A percentile compares a stretch with the other conserved stretches of the same genome.
phyloP scores from a whole-genome alignment of 2,329 filamentous ascomycete genomes.

The Phyllachora maydis region DNA sequence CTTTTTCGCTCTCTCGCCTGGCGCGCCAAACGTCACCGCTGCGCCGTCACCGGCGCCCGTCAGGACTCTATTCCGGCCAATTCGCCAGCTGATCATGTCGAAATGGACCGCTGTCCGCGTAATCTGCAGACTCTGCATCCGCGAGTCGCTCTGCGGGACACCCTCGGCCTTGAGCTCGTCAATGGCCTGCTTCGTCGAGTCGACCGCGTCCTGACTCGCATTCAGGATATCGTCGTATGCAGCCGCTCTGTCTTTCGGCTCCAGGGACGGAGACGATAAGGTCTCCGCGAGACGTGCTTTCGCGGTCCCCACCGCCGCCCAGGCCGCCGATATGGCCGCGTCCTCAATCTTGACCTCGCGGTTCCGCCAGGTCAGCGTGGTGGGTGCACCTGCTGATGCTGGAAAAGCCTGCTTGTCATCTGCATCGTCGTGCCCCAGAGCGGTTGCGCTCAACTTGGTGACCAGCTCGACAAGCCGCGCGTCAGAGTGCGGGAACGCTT shows the following conservation, averaged over 20 bases:
- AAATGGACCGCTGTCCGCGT: constrained; percentile 89
- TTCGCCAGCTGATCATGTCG: constrained; percentile 82
- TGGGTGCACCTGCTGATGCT: constrained; percentile 34
- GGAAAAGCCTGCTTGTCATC: constrained; percentile 25
- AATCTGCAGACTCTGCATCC: constrained; percentile 84
- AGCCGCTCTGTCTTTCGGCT: constrained; percentile 50
- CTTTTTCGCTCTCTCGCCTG: constrained; percentile 20
- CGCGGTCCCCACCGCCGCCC: constrained; percentile 45
- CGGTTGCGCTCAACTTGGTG: constrained; percentile 46
- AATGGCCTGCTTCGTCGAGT: constrained; percentile 82
- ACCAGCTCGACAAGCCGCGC: constrained; percentile 41
- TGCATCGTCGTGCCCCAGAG: constrained; percentile 35
- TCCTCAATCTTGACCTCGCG: constrained; percentile 80
- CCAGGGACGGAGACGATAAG: constrained; percentile 19
- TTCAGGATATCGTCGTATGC: constrained; percentile 84
- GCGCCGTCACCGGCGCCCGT: constrained; percentile 70
- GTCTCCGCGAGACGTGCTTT: constrained; percentile 25
- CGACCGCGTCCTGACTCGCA: constrained; percentile 80
- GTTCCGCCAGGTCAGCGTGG: constrained; percentile 68
- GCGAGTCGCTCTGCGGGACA: constrained; percentile 59
- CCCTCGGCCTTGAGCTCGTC: constrained; percentile 76
- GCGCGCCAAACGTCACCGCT: constrained; percentile 24
- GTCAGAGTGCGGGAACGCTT: constrained; percentile 53
- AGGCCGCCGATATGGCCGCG: constrained; percentile 70
- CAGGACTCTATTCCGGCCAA: constrained; percentile 78